phyloP scores from a whole-genome alignment of 345 rosid genomes.

The Eucalyptus tenuipes region DNA sequence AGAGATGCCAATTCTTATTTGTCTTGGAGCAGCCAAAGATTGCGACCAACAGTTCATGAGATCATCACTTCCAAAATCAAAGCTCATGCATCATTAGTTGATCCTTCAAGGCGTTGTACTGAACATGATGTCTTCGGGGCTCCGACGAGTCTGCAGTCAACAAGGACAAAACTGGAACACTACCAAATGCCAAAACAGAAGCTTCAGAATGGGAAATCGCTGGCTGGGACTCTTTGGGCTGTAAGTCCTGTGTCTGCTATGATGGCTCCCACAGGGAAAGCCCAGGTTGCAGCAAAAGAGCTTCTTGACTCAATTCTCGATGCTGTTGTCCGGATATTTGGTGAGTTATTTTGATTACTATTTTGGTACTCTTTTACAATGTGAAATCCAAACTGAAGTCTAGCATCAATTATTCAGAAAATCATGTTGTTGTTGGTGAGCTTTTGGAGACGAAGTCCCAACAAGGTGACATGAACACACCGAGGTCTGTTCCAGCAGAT shows the following conservation, averaged over 20 bases:
- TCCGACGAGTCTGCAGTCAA: constrained; percentile 29
- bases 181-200: constrained; percentile 59
- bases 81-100: constrained; percentile 47
- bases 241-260: constrained; percentile 94
- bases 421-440: constrained; percentile 91
- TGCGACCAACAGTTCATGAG: constrained; percentile 94
- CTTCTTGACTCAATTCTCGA: constrained; percentile 92
- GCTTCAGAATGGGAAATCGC: constrained; percentile 66
- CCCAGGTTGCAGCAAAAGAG: constrained; percentile 80
- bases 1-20: not conserved
- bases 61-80: constrained; percentile 83
- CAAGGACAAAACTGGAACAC: constrained; percentile 62
- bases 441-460: constrained; percentile 76
- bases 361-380: not conserved
- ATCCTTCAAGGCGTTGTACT: constrained; percentile 46
- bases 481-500: constrained; percentile 49
- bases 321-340: constrained; percentile 71
- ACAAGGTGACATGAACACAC: constrained; percentile 48
- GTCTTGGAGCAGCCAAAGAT: constrained; percentile 60
- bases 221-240: constrained; percentile 56
- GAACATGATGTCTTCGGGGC: constrained; percentile 36
- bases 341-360: constrained; percentile 25
- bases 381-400: not conserved
- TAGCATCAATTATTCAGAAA: constrained; percentile 33
- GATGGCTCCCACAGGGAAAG: constrained; percentile 96